These are phyloP conservation scores for Eutrema yunnanense DNA, from an alignment of 345 rosid species.

Conservation along the genomic window DNA sequence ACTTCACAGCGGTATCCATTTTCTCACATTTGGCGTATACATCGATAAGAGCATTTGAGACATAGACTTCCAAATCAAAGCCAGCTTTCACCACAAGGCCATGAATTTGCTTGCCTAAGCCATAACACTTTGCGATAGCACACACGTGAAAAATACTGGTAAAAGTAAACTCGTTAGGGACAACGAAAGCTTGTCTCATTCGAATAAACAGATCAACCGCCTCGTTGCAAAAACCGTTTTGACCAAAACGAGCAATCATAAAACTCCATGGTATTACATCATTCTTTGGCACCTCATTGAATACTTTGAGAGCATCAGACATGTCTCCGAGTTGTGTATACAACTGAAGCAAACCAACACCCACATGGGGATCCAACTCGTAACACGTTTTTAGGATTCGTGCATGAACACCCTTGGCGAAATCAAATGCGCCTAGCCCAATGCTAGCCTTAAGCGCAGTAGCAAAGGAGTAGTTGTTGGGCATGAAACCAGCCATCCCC, in stretches of 20 bases:
- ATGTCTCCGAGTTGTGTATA: constrained; percentile 44
- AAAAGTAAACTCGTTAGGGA: constrained; percentile 72
- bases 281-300: constrained; percentile 65
- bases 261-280: constrained; percentile 90
- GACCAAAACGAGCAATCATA: constrained; percentile 77
- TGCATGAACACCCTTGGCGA: constrained; percentile 67
- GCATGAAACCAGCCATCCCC: constrained; percentile 60
- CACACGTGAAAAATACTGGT: constrained; percentile 72
- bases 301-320: constrained; percentile 43
- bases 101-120: constrained; percentile 67
- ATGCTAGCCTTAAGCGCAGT: constrained; percentile 67
- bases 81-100: constrained; percentile 52
- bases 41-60: constrained; percentile 76
- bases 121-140: constrained; percentile 40
- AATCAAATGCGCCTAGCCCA: constrained; percentile 43
- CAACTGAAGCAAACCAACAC: constrained; percentile 68
- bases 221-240: constrained; percentile 40
- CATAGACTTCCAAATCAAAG: constrained; percentile 46
- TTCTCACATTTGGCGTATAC: constrained; percentile 71
- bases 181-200: constrained; percentile 58
- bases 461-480: constrained; percentile 56
- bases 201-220: constrained; percentile 55
- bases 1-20: constrained; percentile 50
- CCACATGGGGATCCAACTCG: constrained; percentile 50
- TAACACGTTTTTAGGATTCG: constrained; percentile 49